Conservation (phyloP, 371 early-diverging fungal genomes). For the Rhizomucor miehei region DNA sequence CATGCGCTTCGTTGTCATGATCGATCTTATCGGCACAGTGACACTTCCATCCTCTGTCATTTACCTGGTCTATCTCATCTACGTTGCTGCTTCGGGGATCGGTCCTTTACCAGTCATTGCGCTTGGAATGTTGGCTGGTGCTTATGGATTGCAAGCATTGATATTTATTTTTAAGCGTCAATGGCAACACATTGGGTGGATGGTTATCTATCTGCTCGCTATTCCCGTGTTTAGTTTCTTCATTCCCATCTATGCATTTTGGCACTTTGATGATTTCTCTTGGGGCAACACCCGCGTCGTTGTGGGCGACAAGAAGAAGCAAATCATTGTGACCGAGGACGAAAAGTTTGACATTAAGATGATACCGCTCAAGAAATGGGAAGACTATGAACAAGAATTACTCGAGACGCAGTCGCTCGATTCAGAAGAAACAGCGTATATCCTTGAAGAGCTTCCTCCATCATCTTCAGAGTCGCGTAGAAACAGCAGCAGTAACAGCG, state of each 20-base stretch:
- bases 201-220: slow-evolving; percentile 88
- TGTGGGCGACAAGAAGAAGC: slow-evolving; percentile 62
- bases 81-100: slow-evolving; percentile 50
- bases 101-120: slow-evolving; percentile 65
- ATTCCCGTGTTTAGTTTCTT: slow-evolving; percentile 96
- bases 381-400: slow-evolving; percentile 78
- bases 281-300: slow-evolving; percentile 98
- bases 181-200: slow-evolving; percentile 92
- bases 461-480: not conserved
- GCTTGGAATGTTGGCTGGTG: slow-evolving; percentile 68
- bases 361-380: slow-evolving; percentile 60
- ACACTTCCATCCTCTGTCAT: slow-evolving; percentile 93
- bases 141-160: slow-evolving; percentile 90
- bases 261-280: slow-evolving; percentile 99
- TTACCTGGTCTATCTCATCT: slow-evolving; percentile 49
- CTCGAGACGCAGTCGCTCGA: slow-evolving; percentile 48
- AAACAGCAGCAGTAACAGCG: not conserved
- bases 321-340: slow-evolving; percentile 39
- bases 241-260: slow-evolving; percentile 96
- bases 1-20: slow-evolving; percentile 97
- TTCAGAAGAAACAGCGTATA: slow-evolving; percentile 10
- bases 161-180: slow-evolving; percentile 87
- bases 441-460: not conserved
- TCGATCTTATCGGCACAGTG: slow-evolving; percentile 96
- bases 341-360: slow-evolving; percentile 60